Conservation (phyloP, 441 rosid genomes). For the Rhodomyrtus psidioides region DNA sequence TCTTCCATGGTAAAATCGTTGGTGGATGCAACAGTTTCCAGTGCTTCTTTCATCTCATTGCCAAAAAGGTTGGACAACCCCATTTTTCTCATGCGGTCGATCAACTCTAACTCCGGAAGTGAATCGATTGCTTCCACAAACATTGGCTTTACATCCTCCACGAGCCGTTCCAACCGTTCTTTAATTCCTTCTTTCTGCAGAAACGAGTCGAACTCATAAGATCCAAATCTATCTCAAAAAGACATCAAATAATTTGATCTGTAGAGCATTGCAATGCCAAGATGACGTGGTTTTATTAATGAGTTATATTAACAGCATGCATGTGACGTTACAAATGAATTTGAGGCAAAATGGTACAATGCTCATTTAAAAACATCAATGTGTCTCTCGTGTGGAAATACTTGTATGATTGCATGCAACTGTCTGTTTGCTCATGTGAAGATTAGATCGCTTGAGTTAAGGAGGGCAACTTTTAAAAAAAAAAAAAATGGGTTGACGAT, state of each 20-base stretch:
- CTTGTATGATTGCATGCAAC: neutral
- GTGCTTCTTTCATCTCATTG: constrained; percentile 17
- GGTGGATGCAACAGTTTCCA: constrained; percentile 7
- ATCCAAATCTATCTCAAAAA: neutral
- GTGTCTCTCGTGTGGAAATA: neutral
- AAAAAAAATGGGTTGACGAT: too few relatives aligned
- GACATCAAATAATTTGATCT: too few relatives aligned
- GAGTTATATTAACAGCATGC: neutral
- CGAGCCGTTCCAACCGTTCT: constrained; percentile 1
- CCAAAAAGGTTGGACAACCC: constrained; percentile 18
- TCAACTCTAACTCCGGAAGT: too few relatives aligned
- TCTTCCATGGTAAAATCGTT: neutral
- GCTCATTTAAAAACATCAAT: neutral
- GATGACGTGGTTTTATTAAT: neutral
- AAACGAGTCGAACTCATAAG: neutral
- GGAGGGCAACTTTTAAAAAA: too few relatives aligned
- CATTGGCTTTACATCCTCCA: too few relatives aligned
- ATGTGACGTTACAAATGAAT: neutral
- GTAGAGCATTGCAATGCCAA: too few relatives aligned
- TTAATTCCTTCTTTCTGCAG: constrained; percentile 16
- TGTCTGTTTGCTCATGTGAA: neutral
- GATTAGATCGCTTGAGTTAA: neutral
- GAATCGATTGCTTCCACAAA: too few relatives aligned
- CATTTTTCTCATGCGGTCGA: too few relatives aligned
- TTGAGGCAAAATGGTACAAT: neutral